phyloP scores from a whole-genome alignment of 2,329 filamentous ascomycete genomes.

The Nigrospora oryzae region DNA sequence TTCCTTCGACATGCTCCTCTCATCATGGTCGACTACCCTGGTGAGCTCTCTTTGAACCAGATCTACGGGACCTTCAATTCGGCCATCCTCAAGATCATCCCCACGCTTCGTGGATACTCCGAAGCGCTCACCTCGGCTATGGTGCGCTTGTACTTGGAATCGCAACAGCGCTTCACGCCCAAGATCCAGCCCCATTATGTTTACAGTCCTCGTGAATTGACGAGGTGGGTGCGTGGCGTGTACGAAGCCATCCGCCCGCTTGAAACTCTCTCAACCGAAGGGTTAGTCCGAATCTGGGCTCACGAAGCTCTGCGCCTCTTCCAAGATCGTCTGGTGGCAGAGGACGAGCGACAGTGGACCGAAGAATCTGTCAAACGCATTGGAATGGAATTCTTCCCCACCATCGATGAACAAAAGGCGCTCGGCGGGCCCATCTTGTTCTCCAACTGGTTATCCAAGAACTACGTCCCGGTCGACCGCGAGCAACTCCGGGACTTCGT shows the following conservation, averaged over 20 bases:
- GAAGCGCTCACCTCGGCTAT: constrained; percentile 93
- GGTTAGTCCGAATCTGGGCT: constrained; percentile 93
- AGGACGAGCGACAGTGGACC: constrained; percentile 94
- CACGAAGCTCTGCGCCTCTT: constrained; percentile 94
- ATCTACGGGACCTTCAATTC: constrained; percentile 99
- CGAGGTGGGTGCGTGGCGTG: constrained; percentile 92
- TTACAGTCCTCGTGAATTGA: constrained; percentile 97
- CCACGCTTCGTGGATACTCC: constrained; percentile 87
- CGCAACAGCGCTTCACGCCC: constrained; percentile 87
- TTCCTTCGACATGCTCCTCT: constrained; percentile 97
- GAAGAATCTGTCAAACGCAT: constrained; percentile 80
- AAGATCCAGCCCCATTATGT: constrained; percentile 98
- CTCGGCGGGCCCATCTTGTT: constrained; percentile 91
- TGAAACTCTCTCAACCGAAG: constrained; percentile 80
- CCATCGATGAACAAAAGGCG: constrained; percentile 83
- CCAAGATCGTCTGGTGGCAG: constrained; percentile 90
- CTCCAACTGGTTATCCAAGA: constrained; percentile 98
- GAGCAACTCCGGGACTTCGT: constrained; percentile 95
- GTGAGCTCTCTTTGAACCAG: constrained; percentile 86
- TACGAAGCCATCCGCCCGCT: constrained; percentile 95
- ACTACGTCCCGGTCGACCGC: constrained; percentile 93
- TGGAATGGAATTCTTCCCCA: constrained; percentile 87
- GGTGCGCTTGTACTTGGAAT: constrained; percentile 94
- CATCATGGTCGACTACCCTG: constrained; percentile 99
- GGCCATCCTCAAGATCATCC: constrained; percentile 93